Conservation (phyloP, 495 filamentous ascomycete genomes). For the Neurospora cerealis region DNA sequence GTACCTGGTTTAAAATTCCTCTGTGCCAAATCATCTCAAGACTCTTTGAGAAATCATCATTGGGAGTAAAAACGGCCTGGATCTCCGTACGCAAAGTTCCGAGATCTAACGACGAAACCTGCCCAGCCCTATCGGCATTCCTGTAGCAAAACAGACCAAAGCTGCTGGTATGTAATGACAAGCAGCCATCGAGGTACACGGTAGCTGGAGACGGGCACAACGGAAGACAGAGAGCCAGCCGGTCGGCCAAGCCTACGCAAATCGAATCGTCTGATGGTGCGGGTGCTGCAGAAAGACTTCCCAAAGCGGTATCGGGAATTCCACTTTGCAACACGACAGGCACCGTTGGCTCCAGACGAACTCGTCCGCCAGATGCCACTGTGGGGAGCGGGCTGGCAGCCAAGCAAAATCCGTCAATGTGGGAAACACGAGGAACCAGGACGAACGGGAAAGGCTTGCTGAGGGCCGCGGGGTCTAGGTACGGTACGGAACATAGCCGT, state of each 20-base stretch:
- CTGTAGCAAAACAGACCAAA: background rate
- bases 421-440: background rate
- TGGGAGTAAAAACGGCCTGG: background rate
- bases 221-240: background rate
- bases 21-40: background rate
- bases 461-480: background rate
- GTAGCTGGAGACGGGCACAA: background rate
- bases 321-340: background rate
- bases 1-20: background rate
- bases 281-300: background rate
- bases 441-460: background rate
- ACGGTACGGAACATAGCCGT: background rate
- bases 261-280: background rate
- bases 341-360: background rate
- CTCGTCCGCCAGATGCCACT: background rate
- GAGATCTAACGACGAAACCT: background rate
- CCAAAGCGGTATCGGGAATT: background rate
- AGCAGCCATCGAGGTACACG: background rate
- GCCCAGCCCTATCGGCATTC: background rate
- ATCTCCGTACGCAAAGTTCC: background rate
- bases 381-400: background rate
- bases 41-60: background rate
- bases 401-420: background rate
- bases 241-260: background rate
- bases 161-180: background rate